These are phyloP conservation scores for Alternaria longipes DNA, from an alignment of 2,329 filamentous ascomycete genomes.

Conservation along the genomic window DNA sequence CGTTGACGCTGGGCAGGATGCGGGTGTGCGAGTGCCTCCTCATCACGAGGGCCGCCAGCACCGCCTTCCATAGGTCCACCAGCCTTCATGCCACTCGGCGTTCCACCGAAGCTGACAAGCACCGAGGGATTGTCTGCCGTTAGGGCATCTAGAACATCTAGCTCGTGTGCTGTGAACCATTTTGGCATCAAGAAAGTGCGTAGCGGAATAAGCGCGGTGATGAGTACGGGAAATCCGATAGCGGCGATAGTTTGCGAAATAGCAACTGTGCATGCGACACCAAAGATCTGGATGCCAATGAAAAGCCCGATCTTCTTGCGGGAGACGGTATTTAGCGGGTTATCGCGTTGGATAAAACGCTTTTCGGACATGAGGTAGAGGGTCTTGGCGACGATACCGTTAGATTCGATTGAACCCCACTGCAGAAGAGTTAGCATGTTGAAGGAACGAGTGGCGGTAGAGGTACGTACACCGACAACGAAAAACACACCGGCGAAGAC, in stretches of 20 bases:
- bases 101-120: conserved; percentile 61
- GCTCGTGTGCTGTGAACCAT: conserved; percentile 60
- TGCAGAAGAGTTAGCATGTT: conserved; percentile 21
- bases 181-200: conserved; percentile 60
- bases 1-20: conserved; percentile 29
- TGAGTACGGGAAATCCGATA: conserved; percentile 66
- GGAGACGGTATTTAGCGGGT: conserved; percentile 56
- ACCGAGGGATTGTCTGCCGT: conserved; percentile 63
- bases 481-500: conserved; percentile 65
- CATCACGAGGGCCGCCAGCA: conserved; percentile 18
- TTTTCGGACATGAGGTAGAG: conserved; percentile 58
- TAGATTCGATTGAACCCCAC: conserved; percentile 57
- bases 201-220: conserved; percentile 64
- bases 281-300: conserved; percentile 59
- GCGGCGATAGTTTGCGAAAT: conserved; percentile 67
- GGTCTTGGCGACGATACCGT: conserved; percentile 61
- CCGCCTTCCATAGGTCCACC: conserved; percentile 14
- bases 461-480: conserved; percentile 58
- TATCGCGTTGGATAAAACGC: conserved; percentile 58
- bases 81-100: conserved; percentile 45
- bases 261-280: conserved; percentile 61
- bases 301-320: conserved; percentile 59
- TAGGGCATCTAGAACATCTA: conserved; percentile 60
- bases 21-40: conserved; percentile 13
- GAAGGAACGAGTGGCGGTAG: background rate